Base-by-base conservation (phyloP, 2,329 filamentous ascomycete genomes). In the Dactylellina parvicollis region DNA sequence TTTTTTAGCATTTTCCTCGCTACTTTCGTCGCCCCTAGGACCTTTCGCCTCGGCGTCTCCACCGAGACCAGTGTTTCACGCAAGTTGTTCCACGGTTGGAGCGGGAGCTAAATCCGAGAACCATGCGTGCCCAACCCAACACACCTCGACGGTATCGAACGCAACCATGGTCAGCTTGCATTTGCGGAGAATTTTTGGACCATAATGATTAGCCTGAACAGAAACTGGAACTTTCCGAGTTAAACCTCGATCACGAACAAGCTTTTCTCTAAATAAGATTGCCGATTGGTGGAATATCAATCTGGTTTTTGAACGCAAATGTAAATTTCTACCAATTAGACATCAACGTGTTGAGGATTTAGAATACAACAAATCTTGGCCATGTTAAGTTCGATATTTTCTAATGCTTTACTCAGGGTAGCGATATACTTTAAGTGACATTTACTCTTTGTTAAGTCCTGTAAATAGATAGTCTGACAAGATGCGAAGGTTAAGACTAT, bases 41-140 rank as follows among this genome's bases (percentile, higher is more conserved):
- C 9, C 22, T 12, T 32, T 14, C 26, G 55, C n/a, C 26, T 50
- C 50, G 52, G 59, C 32, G 28, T 42, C 30, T 32, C 38, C 40
- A 61, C 42, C 36, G 30, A 32, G 22, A 44, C 52, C 67, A 60
- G 44, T 38, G 67, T 72, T 72, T 72, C 67, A 72, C 14, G 20
- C 54, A 47, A 18, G 26, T 38, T 12, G 30, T 54, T 65, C 59
- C 44, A 72, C 67, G 67, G 67, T 59, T 65, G 16, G 10, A 28
- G 30, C 67, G 67, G 67, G 67, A 72, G 67, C 59, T 34, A 60
- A 28, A 65, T 52, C 67, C 67, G 67, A 72, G 59, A 56, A 55
- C 67, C 52, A 46, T 60, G 67, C 59, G 38, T 36, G 16, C 24
- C 46, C 44, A 61, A 52, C 18, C 7, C 18, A 30, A 40, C 24